These are phyloP conservation scores for Pythium guiyangense DNA, from an alignment of 352 stramenopile species.

Conservation along the genomic window DNA sequence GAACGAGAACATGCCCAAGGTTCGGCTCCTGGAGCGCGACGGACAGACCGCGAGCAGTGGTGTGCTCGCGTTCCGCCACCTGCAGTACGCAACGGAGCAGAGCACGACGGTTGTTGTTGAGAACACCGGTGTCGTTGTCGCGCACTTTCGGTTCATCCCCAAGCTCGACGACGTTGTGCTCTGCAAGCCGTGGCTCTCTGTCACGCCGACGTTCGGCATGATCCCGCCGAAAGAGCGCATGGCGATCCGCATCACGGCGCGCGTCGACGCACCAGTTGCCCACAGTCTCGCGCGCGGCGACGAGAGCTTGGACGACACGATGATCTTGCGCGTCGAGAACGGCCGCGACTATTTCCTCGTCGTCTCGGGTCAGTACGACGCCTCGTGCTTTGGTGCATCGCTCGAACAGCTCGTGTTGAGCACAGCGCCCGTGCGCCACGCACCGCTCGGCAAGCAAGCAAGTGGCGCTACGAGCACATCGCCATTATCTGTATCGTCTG, in stretches of 20 bases:
- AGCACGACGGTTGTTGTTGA: conserved; percentile 61
- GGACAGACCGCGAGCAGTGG: conserved; percentile 34
- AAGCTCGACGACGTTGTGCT: conserved; percentile 85
- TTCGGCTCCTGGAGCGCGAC: conserved; percentile 70
- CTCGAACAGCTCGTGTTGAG: conserved; percentile 94
- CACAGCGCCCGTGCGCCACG: conserved; percentile 78
- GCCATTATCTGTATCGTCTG: not conserved
- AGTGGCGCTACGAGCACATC: conserved; percentile 21
- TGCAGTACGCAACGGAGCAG: conserved; percentile 67
- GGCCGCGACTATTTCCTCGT: conserved; percentile 95
- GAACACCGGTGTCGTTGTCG: conserved; percentile 93
- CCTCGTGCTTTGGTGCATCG: conserved; percentile 93
- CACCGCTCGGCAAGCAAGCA: not conserved
- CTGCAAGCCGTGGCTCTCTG: conserved; percentile 91
- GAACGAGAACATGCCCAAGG: conserved; percentile 94
- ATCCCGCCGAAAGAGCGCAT: conserved; percentile 77
- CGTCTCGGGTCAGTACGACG: conserved; percentile 90
- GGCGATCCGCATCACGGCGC: conserved; percentile 90
- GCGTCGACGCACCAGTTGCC: conserved; percentile 87
- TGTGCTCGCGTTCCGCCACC: conserved; percentile 55
- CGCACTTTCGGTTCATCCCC: conserved; percentile 92
- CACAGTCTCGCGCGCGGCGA: conserved; percentile 85
- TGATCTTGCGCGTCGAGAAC: conserved; percentile 96
- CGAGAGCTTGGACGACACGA: conserved; percentile 94
- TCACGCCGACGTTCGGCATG: conserved; percentile 87